Evolutionary conservation across 371 early-diverging fungal species (phyloP), one percentile per base, ranked within the genome.

Genomic region (Rhizopus microsporus): DNA sequence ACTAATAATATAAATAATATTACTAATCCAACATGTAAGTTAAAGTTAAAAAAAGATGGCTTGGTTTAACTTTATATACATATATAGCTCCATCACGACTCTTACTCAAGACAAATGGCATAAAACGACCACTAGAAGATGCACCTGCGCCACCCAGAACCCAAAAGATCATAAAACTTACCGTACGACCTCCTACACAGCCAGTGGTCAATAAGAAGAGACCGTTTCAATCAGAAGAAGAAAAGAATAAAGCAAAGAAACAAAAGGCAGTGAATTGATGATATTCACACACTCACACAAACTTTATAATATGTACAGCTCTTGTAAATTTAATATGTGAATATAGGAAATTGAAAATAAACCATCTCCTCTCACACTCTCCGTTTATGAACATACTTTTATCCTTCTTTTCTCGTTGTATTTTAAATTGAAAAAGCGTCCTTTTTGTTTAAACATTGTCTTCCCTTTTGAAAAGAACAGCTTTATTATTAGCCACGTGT

Each of bases 151-250:
- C 37, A 1, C 6, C 54, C 16, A 51, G 44, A 32, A 57, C 56
- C 23, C 60, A 56, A 40, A 67, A 67, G n/a, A 50, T 67, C 6
- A 69, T 69, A 13, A 59, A 51, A 44, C 49, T 70, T 5, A 70
- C 67, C 8, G 49, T 70, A 7, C 56, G 60, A 33, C 71, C 71
- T 31, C 67, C 70, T 6, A 15, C 49, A 35, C 40, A 46, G 23
- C 52, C 50, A 37, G 10, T 13, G 7, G 38, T 37, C 7, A 37
- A 37, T 37, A 37, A 37, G 10, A 37, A 37, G 13, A 37, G 13
- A 1, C 38, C 10, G 10, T 13, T 10, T 10, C 38, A 37, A 10
- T 37, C 38, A 7, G 7, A 7, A 37, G 38, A 37, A 13, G 38
- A 37, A 13, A 37, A 13, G 13, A 13, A 13, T 5, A 37, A 37